Evolutionary conservation across 768 basidiomycete species (phyloP).

Genomic region (Suillus spraguei): DNA sequence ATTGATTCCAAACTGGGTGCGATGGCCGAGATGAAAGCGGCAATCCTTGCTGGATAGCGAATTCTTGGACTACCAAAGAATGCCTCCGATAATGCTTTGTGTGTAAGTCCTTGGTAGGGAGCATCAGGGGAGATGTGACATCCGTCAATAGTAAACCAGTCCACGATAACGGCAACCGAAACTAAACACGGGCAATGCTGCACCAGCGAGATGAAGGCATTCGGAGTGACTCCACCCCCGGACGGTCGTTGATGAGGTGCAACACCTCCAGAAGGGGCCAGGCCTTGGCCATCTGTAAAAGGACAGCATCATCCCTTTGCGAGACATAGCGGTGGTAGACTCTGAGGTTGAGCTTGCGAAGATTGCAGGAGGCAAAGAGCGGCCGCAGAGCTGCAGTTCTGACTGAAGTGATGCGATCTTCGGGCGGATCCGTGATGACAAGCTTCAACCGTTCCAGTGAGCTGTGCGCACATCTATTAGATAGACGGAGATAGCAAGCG

Average conservation of each 20-base stretch:
- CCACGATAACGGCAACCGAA: neutral
- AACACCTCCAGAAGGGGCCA: constrained; percentile 7
- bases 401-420: neutral
- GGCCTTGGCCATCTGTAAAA: constrained; percentile 8
- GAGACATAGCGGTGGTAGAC: neutral
- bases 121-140: neutral
- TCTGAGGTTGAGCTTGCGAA: neutral
- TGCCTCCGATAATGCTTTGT: neutral
- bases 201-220: neutral
- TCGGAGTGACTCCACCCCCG: neutral
- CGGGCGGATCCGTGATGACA: neutral
- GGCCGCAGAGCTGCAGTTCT: neutral
- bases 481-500: too few relatives aligned
- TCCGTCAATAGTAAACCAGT: neutral
- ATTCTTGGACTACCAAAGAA: neutral
- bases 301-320: neutral
- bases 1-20: constrained; percentile 26
- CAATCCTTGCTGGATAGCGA: neutral
- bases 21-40: too few relatives aligned
- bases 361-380: neutral
- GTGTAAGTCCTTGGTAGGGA: constrained; percentile 1
- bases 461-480: too few relatives aligned
- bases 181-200: constrained; percentile 1
- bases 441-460: neutral
- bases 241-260: neutral